Evolutionary conservation across 176 grass and related monocot genomes (phyloP).

Genomic region (Pharus latifolius): DNA sequence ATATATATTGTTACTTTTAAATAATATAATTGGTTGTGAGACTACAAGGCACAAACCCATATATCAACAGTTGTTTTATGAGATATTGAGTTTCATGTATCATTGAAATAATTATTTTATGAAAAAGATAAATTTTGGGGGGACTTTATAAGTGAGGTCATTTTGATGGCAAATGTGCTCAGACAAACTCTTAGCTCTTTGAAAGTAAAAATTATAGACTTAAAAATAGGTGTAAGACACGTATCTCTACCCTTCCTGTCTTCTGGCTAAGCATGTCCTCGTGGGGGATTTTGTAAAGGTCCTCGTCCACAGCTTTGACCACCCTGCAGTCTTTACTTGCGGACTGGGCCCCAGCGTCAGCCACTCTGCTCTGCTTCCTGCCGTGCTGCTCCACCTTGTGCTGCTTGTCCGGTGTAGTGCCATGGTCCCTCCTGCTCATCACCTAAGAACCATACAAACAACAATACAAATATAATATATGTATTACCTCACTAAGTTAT

Average conservation of each 20-base stretch:
- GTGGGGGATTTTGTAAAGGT: slow-evolving; percentile 31
- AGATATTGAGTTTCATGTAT: too few relatives aligned
- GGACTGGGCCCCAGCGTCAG: not conserved
- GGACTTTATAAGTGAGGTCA: too few relatives aligned
- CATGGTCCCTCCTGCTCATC: slow-evolving; percentile 9
- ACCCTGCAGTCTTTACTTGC: not conserved
- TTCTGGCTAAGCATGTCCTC: slow-evolving; percentile 39
- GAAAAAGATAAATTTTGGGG: too few relatives aligned
- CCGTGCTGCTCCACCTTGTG: slow-evolving; percentile 14
- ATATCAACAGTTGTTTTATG: too few relatives aligned
- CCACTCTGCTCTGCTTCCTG: slow-evolving; percentile 5
- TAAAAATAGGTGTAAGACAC: not conserved
- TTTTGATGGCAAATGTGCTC: too few relatives aligned
- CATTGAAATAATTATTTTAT: too few relatives aligned
- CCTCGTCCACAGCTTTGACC: slow-evolving; percentile 22
- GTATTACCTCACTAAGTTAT: too few relatives aligned
- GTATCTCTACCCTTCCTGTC: not conserved
- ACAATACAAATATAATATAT: not conserved
- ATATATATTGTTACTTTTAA: too few relatives aligned
- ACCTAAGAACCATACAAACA: not conserved
- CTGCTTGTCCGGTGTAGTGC: not conserved
- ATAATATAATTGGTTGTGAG: too few relatives aligned
- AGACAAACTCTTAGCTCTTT: too few relatives aligned
- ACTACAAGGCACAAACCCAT: too few relatives aligned
- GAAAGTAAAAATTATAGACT: not conserved